Conservation (phyloP, 2,329 filamentous ascomycete species). For the Drechslerella coelobrocha region DNA sequence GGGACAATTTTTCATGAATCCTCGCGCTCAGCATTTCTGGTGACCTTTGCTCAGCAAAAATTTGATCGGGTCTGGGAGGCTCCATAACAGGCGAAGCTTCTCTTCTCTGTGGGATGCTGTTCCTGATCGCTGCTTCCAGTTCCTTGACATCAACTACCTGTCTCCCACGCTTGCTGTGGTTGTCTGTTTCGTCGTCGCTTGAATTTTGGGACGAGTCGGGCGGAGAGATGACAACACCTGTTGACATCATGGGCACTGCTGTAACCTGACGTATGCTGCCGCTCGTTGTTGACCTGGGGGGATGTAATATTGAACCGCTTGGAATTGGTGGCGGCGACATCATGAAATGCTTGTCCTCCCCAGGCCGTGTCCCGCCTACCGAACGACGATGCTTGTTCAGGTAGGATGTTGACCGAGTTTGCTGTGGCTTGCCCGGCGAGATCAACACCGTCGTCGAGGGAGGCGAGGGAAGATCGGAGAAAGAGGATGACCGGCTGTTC, state of each 20-base stretch:
- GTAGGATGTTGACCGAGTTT: constrained; percentile 69
- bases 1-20: constrained; percentile 42
- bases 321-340: constrained; percentile 53
- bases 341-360: constrained; percentile 54
- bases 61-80: constrained; percentile 54
- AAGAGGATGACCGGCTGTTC: constrained; percentile 61
- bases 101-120: constrained; percentile 74
- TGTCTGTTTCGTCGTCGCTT: constrained; percentile 77
- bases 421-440: constrained; percentile 59
- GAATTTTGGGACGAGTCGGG: constrained; percentile 82
- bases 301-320: constrained; percentile 55
- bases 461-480: constrained; percentile 53
- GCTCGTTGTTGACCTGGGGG: constrained; percentile 62
- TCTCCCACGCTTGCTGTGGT: constrained; percentile 56
- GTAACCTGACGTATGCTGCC: constrained; percentile 56
- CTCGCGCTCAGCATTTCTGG: constrained; percentile 55
- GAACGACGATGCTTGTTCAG: constrained; percentile 70
- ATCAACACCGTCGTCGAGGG: constrained; percentile 51
- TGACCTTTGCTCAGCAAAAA: constrained; percentile 55
- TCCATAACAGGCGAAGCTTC: constrained; percentile 65
- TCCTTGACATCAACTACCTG: constrained; percentile 66
- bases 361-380: constrained; percentile 54
- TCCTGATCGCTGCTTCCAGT: constrained; percentile 77
- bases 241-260: constrained; percentile 68
- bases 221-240: constrained; percentile 85